Percentiles rank a stretch among this genome's conserved stretches.
Evolutionary conservation across 2,329 filamentous ascomycete genomes (phyloP).

Genomic region (Ophiostoma himal-ulmi): DNA sequence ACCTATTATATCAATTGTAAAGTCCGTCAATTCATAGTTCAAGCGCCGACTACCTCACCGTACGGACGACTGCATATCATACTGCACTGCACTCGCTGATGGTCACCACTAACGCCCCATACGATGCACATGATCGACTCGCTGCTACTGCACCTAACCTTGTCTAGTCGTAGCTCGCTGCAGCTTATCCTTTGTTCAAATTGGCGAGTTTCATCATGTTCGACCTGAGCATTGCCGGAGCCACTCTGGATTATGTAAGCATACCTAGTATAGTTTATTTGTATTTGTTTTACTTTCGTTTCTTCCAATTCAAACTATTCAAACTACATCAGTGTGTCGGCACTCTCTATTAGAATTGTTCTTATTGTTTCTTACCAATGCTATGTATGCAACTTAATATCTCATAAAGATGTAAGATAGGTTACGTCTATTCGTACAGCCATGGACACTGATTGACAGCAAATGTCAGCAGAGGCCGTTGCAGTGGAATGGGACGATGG

Average conservation of each 20-base stretch:
- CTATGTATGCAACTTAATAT: too few relatives aligned
- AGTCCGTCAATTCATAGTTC: too few relatives aligned
- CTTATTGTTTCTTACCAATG: not conserved
- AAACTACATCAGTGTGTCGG: not conserved
- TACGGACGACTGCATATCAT: not conserved
- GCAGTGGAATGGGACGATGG: slow-evolving; percentile 13
- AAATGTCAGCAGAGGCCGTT: not conserved
- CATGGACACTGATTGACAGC: not conserved
- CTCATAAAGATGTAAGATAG: too few relatives aligned
- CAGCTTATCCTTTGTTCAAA: slow-evolving; percentile 7
- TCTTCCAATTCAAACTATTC: not conserved
- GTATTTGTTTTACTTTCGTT: not conserved
- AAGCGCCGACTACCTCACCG: not conserved
- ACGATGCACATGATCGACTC: slow-evolving; percentile 11
- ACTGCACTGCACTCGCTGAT: not conserved
- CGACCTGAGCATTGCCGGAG: not conserved
- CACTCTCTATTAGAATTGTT: not conserved
- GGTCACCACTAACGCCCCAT: not conserved
- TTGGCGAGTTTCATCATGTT: not conserved
- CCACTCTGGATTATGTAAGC: not conserved
- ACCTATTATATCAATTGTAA: too few relatives aligned
- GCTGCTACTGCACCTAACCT: slow-evolving; percentile 9
- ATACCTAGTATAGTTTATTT: not conserved
- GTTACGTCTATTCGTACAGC: not conserved
- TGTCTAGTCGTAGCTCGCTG: slow-evolving; percentile 9